Base-by-base conservation (phyloP, 208 protist species). In the Kentomonas sorsogonicus region DNA sequence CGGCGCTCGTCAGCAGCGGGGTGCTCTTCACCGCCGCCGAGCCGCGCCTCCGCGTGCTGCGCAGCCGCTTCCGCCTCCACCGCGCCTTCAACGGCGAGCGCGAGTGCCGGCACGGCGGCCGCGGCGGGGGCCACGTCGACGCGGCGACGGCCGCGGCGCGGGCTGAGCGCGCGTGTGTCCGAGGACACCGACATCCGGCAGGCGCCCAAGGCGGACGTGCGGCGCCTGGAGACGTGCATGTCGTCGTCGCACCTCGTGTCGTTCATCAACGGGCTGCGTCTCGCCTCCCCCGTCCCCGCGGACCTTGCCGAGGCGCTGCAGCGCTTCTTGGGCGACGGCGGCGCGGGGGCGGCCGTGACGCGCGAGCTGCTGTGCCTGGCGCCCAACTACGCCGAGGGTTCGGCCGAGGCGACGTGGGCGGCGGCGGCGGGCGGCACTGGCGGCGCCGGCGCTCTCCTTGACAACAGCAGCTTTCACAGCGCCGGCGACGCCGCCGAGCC, bases 1-100 rank as follows among this genome's bases (percentile, higher is more conserved):
- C 63, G 36, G 34, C 43, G 47, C 51, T 87, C 4, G 45, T 78
- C 4, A 58, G 66, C 48, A 72, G 66, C 47, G 62, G 62, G 5
- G 47, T 69, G 25, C 54, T 86, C 34, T 93, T 91, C 60, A 85
- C 80, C 3, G 86, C 86, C 0, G 79, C 78, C 52, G 82, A 90
- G 61, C 79, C 80, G 25, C 83, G 86, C 1, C 57, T 88, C 15
- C 79, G 80, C 60, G 67, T 93, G 16, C 60, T 93, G 61, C 71
- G 83, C 53, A 77, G 83, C 53, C 77, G 74, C 43, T 90, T 76
- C 55, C 64, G 39, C 13, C 75, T 93, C 18, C 78, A 87, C 58
- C 74, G 83, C 25, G 72, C 74, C 55, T 93, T 83, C 69, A 93
- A 90, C 59, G 66, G 69, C 33, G 23, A 15, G 13, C 78, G 79